Evolutionary conservation across 352 stramenopile species (phyloP), one percentile per base, ranked within the genome.

Genomic region (Globisporangium nodosum): DNA sequence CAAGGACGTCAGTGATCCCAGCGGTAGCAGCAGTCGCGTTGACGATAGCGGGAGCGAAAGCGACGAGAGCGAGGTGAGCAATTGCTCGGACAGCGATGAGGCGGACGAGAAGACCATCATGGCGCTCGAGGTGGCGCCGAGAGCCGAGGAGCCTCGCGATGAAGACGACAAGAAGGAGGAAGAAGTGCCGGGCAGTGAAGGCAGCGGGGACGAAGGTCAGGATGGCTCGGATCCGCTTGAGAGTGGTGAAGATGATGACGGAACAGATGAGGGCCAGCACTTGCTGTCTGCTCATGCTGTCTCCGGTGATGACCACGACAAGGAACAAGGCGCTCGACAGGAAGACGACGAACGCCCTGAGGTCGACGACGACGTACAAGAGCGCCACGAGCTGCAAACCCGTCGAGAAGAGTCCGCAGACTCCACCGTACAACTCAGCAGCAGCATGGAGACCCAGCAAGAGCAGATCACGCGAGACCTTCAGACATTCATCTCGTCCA

Each of bases 11-110:
- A 15, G 43, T 30, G 16, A 30, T 11, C 7, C 5, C 18, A 45
- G 12, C 5, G n/a, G 24, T 27, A 27, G 24, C 24, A 27, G 13
- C 9, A 30, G n/a, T 30, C 6, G 12, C 5, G 49, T 61, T 24
- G 46, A 31, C 15, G 50, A 66, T 0, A 74, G 60, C 0, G 69
- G 66, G n/a, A 70, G 64, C 47, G 70, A 77, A 43, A 87, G 74
- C 43, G 69, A 82, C 52, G 66, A 60, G 2, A 90, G 78, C 31
- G 81, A 92, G 0, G 78, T 88, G 37, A 88, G 77, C 48, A 88
- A 90, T 50, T 85, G 76, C 51, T 90, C 77, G 0, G 77, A 88
- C 35, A 78, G 64, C 27, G 77, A 90, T 40, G 76, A 78, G 7
- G 73, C 64, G 0, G 70, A 85, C 21, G 79, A 89, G 56, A 66